phyloP scores from a whole-genome alignment of 139 green algal species.

The Monoraphidium neglectum region DNA sequence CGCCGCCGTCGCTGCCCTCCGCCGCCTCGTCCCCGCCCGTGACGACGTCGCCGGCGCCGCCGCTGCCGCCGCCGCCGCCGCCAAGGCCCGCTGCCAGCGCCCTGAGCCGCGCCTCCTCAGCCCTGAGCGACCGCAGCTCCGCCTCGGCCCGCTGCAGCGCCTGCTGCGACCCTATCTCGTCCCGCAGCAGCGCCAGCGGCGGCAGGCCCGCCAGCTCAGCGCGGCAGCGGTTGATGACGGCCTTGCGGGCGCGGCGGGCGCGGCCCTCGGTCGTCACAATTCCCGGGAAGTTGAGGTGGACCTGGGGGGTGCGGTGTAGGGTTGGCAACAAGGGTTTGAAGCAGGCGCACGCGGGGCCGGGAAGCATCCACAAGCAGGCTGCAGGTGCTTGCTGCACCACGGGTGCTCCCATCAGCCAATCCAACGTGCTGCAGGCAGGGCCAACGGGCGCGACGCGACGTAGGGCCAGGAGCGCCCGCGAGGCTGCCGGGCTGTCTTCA shows the following conservation, averaged over 20 bases:
- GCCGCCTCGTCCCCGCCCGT: background rate
- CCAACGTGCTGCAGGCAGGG: too few species aligned
- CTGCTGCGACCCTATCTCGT: constrained; percentile 1
- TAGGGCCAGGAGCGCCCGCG: too few species aligned
- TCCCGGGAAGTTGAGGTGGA: constrained; percentile 59
- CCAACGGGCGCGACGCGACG: too few species aligned
- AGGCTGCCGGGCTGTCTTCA: too few species aligned
- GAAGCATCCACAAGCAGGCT: too few species aligned
- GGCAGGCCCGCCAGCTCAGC: constrained; percentile 14
- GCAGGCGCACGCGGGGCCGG: too few species aligned
- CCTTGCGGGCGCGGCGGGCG: constrained; percentile 6
- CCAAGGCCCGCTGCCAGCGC: background rate
- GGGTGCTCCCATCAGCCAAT: too few species aligned
- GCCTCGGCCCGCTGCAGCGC: background rate
- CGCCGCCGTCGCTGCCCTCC: background rate
- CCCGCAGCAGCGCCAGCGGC: constrained; percentile 2
- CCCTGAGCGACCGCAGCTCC: background rate
- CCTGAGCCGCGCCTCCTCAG: background rate
- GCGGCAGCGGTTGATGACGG: constrained; percentile 16
- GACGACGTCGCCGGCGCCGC: background rate
- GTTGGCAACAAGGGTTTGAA: too few species aligned
- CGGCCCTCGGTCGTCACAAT: constrained; percentile 45
- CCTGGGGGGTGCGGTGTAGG: background rate
- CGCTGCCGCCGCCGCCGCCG: background rate
- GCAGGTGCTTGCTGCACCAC: too few species aligned